A percentile compares a stretch with the other conserved stretches of the same genome.
phyloP scores from a whole-genome alignment of 306 rosid genomes.

The Hippophae rhamnoides region DNA sequence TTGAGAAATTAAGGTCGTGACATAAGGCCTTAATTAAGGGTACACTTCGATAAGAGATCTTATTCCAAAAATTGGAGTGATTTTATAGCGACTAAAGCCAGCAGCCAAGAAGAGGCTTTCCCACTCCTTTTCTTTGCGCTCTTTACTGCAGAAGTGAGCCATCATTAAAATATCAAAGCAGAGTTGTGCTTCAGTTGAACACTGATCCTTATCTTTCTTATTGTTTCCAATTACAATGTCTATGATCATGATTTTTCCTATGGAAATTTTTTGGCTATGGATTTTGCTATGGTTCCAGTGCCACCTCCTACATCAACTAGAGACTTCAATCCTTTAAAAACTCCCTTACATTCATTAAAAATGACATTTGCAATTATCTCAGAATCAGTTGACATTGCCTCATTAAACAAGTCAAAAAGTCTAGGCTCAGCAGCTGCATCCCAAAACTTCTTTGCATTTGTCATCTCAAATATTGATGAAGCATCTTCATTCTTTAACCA shows the following conservation, averaged over 20 bases:
- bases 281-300: slow-evolving; percentile 25
- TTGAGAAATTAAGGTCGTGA: too few relatives aligned
- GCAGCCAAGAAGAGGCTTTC: slow-evolving; percentile 3
- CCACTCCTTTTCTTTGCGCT: slow-evolving; percentile 20
- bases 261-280: slow-evolving; percentile 26
- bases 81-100: slow-evolving; percentile 18
- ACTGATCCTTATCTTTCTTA: background rate
- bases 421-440: slow-evolving; percentile 12
- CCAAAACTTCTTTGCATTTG: slow-evolving; percentile 18
- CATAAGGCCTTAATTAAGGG: slow-evolving; percentile 9
- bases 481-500: slow-evolving; percentile 20
- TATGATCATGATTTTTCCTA: slow-evolving; percentile 22
- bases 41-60: slow-evolving; percentile 21
- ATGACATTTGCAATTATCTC: slow-evolving; percentile 1
- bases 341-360: slow-evolving; percentile 10
- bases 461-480: slow-evolving; percentile 13
- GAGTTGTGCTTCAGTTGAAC: slow-evolving; percentile 6
- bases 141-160: slow-evolving; percentile 4
- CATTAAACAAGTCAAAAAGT: slow-evolving; percentile 13
- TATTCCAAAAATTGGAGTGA: slow-evolving; percentile 10
- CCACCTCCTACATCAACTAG: slow-evolving; percentile 43
- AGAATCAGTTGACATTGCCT: slow-evolving; percentile 29
- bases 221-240: slow-evolving; percentile 3
- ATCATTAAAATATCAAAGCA: slow-evolving; percentile 22
- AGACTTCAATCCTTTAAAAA: slow-evolving; percentile 26